phyloP scores from a whole-genome alignment of 1,284 basidiomycete species.

The Leccinum griseonigrum region DNA sequence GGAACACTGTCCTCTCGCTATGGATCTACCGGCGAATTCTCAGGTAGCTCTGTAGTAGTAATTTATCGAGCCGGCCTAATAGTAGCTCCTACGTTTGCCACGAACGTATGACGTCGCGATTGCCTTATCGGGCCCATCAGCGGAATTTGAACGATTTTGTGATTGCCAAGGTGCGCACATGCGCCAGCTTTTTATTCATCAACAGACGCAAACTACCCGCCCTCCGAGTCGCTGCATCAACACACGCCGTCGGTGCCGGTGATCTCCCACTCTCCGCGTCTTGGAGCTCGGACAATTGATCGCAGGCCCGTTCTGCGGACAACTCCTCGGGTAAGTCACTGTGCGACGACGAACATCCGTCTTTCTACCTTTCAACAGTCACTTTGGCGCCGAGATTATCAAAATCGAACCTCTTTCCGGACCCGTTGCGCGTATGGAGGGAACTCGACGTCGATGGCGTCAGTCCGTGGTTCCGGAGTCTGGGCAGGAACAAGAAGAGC shows the following conservation, averaged over 20 bases:
- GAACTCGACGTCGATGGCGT: slow-evolving; percentile 68
- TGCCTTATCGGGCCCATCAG: too few species aligned
- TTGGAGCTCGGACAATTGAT: slow-evolving; percentile 69
- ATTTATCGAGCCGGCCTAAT: too few species aligned
- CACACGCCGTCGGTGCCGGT: neutral
- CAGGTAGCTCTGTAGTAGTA: slow-evolving; percentile 3
- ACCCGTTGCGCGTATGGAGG: slow-evolving; percentile 68
- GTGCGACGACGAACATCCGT: neutral
- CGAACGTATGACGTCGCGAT: too few species aligned
- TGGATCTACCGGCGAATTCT: slow-evolving; percentile 21
- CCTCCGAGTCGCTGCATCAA: slow-evolving; percentile 4
- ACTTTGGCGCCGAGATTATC: slow-evolving; percentile 70
- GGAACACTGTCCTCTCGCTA: slow-evolving; percentile 34
- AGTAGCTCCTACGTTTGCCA: too few species aligned
- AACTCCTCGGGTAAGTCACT: slow-evolving; percentile 55
- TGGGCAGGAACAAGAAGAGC: slow-evolving; percentile 70
- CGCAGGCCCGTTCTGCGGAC: slow-evolving; percentile 70
- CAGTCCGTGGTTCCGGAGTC: slow-evolving; percentile 70
- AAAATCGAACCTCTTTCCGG: slow-evolving; percentile 63
- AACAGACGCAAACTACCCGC: neutral
- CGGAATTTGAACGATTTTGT: too few species aligned
- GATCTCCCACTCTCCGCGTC: slow-evolving; percentile 55
- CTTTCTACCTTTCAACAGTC: slow-evolving; percentile 37
- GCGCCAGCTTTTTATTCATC: neutral
- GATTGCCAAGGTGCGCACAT: too few species aligned